These are phyloP conservation scores for Myxozyma sirexii DNA, from an alignment of 805 yeast genomes.

Conservation along the genomic window DNA sequence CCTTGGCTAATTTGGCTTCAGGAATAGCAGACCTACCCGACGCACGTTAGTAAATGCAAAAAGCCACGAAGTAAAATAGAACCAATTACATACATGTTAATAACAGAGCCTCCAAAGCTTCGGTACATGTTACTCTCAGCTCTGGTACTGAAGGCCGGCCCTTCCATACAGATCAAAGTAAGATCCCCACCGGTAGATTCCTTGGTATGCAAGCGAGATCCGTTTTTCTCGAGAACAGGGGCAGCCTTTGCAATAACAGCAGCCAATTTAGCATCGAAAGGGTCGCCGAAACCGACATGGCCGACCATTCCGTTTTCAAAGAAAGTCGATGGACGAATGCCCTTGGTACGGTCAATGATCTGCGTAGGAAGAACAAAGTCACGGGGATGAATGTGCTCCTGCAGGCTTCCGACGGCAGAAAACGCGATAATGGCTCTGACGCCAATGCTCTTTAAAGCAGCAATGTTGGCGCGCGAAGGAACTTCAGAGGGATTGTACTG, in stretches of 20 bases:
- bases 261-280: conserved; percentile 79
- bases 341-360: conserved; percentile 95
- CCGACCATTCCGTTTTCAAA: conserved; percentile 94
- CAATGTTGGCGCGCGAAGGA: conserved; percentile 91
- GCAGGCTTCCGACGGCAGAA: conserved; percentile 94
- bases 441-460: conserved; percentile 87
- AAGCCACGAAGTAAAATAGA: background rate
- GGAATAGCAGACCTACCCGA: conserved; percentile 69
- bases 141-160: conserved; percentile 95
- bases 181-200: conserved; percentile 69
- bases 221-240: conserved; percentile 59
- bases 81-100: conserved; percentile 66
- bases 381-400: conserved; percentile 84
- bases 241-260: conserved; percentile 62
- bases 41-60: background rate
- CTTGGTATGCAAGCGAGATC: conserved; percentile 66
- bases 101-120: conserved; percentile 90
- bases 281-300: conserved; percentile 97
- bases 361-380: conserved; percentile 97
- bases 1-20: conserved; percentile 96
- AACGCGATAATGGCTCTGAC: conserved; percentile 89
- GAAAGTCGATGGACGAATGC: conserved; percentile 85
- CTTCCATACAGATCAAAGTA: conserved; percentile 96
- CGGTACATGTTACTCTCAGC: conserved; percentile 90
- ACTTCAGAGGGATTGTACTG: conserved; percentile 89